phyloP scores from a whole-genome alignment of 176 grass and related monocot species.

The Areca catechu region DNA sequence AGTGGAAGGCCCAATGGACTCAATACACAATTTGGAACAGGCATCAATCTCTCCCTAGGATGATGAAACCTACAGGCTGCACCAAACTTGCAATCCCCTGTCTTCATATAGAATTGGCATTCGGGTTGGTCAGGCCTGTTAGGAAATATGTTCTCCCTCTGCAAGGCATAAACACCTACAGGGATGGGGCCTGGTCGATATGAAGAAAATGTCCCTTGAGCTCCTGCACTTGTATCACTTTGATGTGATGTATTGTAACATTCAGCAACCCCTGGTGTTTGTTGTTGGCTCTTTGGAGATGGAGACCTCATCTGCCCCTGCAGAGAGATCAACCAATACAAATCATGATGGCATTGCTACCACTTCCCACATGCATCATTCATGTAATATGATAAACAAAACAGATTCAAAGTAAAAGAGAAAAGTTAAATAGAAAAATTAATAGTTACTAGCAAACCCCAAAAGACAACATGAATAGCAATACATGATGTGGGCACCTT shows the following conservation, averaged over 20 bases:
- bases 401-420: too few species aligned
- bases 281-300: conserved; percentile 60
- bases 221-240: conserved; percentile 41
- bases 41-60: conserved; percentile 61
- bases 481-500: too few species aligned
- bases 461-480: too few species aligned
- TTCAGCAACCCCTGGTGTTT: conserved; percentile 28
- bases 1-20: conserved; percentile 65
- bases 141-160: conserved; percentile 76
- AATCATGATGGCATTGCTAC: background rate
- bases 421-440: too few species aligned
- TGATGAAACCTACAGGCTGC: conserved; percentile 91
- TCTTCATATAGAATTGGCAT: conserved; percentile 95
- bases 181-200: conserved; percentile 63
- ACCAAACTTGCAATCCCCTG: conserved; percentile 92
- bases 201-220: conserved; percentile 52
- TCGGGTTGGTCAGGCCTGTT: conserved; percentile 90
- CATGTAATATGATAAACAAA: too few species aligned
- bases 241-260: conserved; percentile 51
- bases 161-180: conserved; percentile 57
- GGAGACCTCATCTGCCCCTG: conserved; percentile 62
- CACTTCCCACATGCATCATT: too few species aligned
- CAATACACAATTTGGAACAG: conserved; percentile 64
- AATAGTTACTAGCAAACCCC: too few species aligned
- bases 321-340: background rate